Evolutionary conservation across 179 eudicot species (phyloP), one percentile per base, ranked within the genome.

Genomic region (Corrigiola litoralis): DNA sequence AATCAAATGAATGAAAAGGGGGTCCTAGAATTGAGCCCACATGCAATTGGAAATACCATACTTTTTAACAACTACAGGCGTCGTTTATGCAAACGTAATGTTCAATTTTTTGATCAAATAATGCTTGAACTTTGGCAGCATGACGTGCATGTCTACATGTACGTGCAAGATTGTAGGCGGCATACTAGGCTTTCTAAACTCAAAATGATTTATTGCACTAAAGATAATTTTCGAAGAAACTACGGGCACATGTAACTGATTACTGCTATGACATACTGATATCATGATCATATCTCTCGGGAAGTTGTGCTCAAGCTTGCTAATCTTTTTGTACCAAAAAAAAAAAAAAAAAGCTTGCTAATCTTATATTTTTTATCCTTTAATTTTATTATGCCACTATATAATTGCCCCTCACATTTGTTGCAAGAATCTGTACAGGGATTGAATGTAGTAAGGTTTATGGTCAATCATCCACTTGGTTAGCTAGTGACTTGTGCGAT

Each of bases 91-190:
- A 21, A 63, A 63, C 47, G 46, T 63, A 49, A 34, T 63, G 28
- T 31, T 47, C 28, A 5, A 47, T 20, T 46, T 40, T 10, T 58
- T 34, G 10, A 18, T 33, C 16, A 29, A 7, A 56, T 33, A 8
- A 45, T 44, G 52, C 54, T 47, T 63, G 11, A 41, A 13, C 21
- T 40, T 36, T 47, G n/a, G 27, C 12, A 27, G 16, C 14, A 18
- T 56, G 42, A 23, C 52, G 27, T 67, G 47, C 27, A 27, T 67
- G 63, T 6, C 24, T 56, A 56, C 54, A 20, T 47, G 29, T 38
- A 58, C 37, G 34, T 49, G 51, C 66, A 60, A 48, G 28, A 23
- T 49, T 60, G 31, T 68, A 29, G 66, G 67, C 61, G 73, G 54
- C 38, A 50, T 61, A 50, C 23, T 21, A 38, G 73, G 66, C 67